Evolutionary conservation across 352 stramenopile genomes (phyloP).

Genomic region (Globisporangium abappressorium): DNA sequence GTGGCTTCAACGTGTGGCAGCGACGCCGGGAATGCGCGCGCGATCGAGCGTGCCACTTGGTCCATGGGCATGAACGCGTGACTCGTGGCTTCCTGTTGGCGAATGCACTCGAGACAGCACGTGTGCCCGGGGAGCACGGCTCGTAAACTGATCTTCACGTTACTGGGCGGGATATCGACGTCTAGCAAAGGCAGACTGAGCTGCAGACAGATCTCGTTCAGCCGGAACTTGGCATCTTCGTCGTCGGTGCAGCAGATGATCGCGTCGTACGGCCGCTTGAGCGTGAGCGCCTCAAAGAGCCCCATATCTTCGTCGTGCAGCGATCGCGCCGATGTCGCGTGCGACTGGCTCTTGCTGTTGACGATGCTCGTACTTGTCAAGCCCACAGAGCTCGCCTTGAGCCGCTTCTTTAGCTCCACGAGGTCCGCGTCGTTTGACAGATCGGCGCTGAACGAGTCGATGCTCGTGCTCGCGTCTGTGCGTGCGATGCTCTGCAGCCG

Average conservation of each 20-base stretch:
- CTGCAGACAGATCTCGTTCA: conserved; percentile 41
- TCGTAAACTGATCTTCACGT: conserved; percentile 22
- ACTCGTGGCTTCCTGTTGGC: conserved; percentile 2
- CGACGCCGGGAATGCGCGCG: conserved; percentile 30
- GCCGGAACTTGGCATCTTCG: conserved; percentile 18
- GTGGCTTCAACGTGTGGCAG: conserved; percentile 36
- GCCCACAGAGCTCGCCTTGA: conserved; percentile 31
- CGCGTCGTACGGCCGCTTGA: conserved; percentile 37
- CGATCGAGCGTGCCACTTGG: conserved; percentile 32
- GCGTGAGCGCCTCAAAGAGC: conserved; percentile 38
- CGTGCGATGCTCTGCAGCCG: conserved; percentile 29
- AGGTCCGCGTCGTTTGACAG: conserved; percentile 29
- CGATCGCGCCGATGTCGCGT: neutral
- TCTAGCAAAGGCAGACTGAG: conserved; percentile 43
- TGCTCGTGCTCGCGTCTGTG: conserved; percentile 3
- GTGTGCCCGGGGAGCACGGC: conserved; percentile 35
- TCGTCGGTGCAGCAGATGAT: conserved; percentile 33
- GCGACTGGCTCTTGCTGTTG: neutral
- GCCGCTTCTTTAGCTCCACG: conserved; percentile 33
- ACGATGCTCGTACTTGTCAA: conserved; percentile 1
- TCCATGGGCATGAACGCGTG: conserved; percentile 17
- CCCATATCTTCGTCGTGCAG: conserved; percentile 12
- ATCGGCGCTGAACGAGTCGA: conserved; percentile 33
- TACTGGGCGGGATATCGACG: conserved; percentile 25
- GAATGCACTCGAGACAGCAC: conserved; percentile 40